A percentile compares a stretch with the other conserved stretches of the same genome.
Conservation (phyloP, 164 flowering plant genomes). For the Hamamelis virginiana region DNA sequence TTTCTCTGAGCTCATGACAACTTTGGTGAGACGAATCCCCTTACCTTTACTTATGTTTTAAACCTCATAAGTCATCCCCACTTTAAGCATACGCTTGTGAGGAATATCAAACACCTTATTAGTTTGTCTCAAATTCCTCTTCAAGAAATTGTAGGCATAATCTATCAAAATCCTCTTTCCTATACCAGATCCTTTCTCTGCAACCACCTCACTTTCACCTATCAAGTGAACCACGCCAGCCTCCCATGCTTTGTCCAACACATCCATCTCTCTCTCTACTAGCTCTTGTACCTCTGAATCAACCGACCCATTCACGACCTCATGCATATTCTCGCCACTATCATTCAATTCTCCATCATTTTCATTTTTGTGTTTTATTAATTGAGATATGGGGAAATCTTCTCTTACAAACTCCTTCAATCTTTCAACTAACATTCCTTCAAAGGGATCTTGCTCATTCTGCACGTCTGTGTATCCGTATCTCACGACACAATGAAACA, state of each 20-base stretch:
- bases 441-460: slow-evolving; percentile 57
- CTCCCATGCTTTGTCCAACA: slow-evolving; percentile 37
- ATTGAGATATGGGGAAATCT: slow-evolving; percentile 20
- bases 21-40: background rate
- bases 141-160: slow-evolving; percentile 54
- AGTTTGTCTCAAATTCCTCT: slow-evolving; percentile 57
- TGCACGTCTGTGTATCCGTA: slow-evolving; percentile 72
- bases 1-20: background rate
- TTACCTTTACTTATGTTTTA: slow-evolving; percentile 14
- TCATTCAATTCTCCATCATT: background rate
- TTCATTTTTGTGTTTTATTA: background rate
- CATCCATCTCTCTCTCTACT: slow-evolving; percentile 34
- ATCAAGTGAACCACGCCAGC: slow-evolving; percentile 61
- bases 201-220: slow-evolving; percentile 68
- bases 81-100: slow-evolving; percentile 59
- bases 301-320: background rate
- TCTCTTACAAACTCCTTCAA: slow-evolving; percentile 53
- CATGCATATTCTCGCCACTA: background rate
- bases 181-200: slow-evolving; percentile 41
- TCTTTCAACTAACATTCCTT: slow-evolving; percentile 44
- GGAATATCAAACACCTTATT: slow-evolving; percentile 58
- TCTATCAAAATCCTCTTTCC: slow-evolving; percentile 58
- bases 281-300: slow-evolving; percentile 9
- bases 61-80: slow-evolving; percentile 75
- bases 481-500: slow-evolving; percentile 72